Evolutionary conservation across 306 rosid species (phyloP).

Genomic region (Trichosanthes cucumerina): DNA sequence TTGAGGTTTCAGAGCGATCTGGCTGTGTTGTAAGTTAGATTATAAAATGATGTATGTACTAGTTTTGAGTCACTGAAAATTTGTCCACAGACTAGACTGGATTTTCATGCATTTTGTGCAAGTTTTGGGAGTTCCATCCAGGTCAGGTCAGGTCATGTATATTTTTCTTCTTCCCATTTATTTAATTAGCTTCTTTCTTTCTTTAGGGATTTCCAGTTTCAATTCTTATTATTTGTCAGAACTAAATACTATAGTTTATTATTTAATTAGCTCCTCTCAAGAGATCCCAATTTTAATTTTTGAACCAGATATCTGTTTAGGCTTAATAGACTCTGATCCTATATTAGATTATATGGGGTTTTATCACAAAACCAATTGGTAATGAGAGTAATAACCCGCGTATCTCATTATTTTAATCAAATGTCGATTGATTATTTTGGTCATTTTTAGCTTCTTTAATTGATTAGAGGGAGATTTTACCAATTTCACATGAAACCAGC

Average conservation of each 20-base stretch:
- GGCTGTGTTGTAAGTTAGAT: slow-evolving; percentile 14
- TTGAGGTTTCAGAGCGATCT: slow-evolving; percentile 13
- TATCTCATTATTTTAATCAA: not conserved
- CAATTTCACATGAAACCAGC: too few relatives aligned
- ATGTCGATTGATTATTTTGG: not conserved
- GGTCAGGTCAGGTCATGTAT: slow-evolving; percentile 4
- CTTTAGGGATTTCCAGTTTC: not conserved
- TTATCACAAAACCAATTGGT: too few relatives aligned
- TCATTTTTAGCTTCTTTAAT: too few relatives aligned
- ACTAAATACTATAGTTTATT: not conserved
- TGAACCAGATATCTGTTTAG: too few relatives aligned
- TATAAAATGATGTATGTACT: slow-evolving; percentile 8
- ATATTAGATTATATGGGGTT: too few relatives aligned
- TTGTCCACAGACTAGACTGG: slow-evolving; percentile 6
- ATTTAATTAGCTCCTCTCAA: too few relatives aligned
- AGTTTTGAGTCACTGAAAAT: slow-evolving; percentile 4
- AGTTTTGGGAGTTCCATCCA: slow-evolving; percentile 11
- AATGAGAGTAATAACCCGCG: too few relatives aligned
- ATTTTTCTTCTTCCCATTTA: slow-evolving; percentile 9
- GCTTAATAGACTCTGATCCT: too few relatives aligned
- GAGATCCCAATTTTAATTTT: too few relatives aligned
- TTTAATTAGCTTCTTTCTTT: not conserved
- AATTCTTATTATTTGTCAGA: not conserved
- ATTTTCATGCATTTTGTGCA: slow-evolving; percentile 12
- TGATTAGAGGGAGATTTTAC: too few relatives aligned